phyloP scores from a whole-genome alignment of 2,329 filamentous ascomycete genomes.

The Monosporascus cannonballus region DNA sequence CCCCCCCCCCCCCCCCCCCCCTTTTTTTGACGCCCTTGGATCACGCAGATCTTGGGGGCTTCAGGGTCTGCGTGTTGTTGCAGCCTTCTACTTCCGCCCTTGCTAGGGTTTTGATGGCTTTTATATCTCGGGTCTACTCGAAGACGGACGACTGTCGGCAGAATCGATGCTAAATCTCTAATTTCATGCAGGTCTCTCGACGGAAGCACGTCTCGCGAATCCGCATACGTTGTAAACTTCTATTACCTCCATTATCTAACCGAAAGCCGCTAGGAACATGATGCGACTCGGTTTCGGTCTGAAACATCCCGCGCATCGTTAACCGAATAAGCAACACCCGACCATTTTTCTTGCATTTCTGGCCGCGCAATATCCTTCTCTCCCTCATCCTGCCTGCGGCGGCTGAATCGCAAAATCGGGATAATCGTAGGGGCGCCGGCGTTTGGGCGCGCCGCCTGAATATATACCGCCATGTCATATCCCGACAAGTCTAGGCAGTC shows the following conservation, averaged over 20 bases:
- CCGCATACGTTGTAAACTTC: background rate
- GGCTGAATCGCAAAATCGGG: slow-evolving; percentile 8
- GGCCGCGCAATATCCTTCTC: background rate
- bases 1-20: too few relatives aligned
- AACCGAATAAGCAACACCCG: slow-evolving; percentile 24
- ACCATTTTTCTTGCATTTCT: slow-evolving; percentile 13
- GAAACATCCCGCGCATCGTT: slow-evolving; percentile 33
- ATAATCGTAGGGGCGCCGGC: slow-evolving; percentile 18
- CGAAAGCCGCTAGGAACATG: slow-evolving; percentile 23
- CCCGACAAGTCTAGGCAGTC: slow-evolving; percentile 79
- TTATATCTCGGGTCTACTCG: background rate
- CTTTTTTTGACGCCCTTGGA: background rate
- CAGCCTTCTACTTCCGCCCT: background rate
- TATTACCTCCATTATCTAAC: background rate
- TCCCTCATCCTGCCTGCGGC: background rate
- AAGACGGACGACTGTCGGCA: background rate
- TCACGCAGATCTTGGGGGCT: background rate
- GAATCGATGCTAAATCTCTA: background rate
- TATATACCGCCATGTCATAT: slow-evolving; percentile 44
- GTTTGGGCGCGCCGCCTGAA: slow-evolving; percentile 17
- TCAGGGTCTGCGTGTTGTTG: background rate
- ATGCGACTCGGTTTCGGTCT: slow-evolving; percentile 34
- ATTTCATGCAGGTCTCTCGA: background rate
- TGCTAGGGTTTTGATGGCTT: background rate
- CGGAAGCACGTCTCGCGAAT: background rate